Conservation (phyloP, 2,329 filamentous ascomycete species). For the Colletotrichum caudatum region DNA sequence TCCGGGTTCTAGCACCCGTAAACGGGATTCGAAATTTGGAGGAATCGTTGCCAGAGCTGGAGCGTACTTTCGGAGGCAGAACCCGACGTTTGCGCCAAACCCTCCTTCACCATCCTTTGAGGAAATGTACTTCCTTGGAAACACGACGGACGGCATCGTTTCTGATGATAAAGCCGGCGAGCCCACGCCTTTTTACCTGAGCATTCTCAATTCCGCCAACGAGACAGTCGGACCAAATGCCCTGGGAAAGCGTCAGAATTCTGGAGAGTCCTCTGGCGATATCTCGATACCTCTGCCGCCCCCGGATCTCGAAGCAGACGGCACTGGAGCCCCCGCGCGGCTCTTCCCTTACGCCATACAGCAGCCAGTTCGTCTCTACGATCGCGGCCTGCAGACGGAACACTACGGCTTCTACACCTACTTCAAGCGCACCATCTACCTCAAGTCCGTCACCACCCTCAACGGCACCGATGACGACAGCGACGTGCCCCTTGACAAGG, state of each 20-base stretch:
- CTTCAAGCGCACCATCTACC: slow-evolving; percentile 88
- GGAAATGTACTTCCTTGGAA: slow-evolving; percentile 85
- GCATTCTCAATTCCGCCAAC: slow-evolving; percentile 67
- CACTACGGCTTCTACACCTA: slow-evolving; percentile 96
- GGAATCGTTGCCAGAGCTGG: slow-evolving; percentile 39
- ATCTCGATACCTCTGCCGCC: slow-evolving; percentile 63
- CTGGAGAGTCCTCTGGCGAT: slow-evolving; percentile 37
- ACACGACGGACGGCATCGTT: slow-evolving; percentile 82
- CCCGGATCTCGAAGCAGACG: slow-evolving; percentile 73
- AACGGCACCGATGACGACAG: slow-evolving; percentile 57
- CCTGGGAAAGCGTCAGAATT: slow-evolving; percentile 48
- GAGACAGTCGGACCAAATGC: slow-evolving; percentile 48
- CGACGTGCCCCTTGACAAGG: slow-evolving; percentile 60
- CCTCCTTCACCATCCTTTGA: slow-evolving; percentile 70
- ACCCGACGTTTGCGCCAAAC: slow-evolving; percentile 59
- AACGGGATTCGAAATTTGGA: slow-evolving; percentile 19
- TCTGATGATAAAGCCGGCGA: slow-evolving; percentile 81
- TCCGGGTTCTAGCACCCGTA: slow-evolving; percentile 35
- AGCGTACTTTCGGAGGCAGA: slow-evolving; percentile 40
- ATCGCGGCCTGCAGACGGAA: slow-evolving; percentile 82
- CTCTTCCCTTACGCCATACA: slow-evolving; percentile 77
- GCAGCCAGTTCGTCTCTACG: slow-evolving; percentile 87
- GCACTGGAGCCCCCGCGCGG: slow-evolving; percentile 77
- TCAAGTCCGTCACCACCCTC: slow-evolving; percentile 68
- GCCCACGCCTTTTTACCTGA: slow-evolving; percentile 89